These are phyloP conservation scores for Flaveria brownii DNA, from an alignment of 129 eudicot species.

Conservation along the genomic window DNA sequence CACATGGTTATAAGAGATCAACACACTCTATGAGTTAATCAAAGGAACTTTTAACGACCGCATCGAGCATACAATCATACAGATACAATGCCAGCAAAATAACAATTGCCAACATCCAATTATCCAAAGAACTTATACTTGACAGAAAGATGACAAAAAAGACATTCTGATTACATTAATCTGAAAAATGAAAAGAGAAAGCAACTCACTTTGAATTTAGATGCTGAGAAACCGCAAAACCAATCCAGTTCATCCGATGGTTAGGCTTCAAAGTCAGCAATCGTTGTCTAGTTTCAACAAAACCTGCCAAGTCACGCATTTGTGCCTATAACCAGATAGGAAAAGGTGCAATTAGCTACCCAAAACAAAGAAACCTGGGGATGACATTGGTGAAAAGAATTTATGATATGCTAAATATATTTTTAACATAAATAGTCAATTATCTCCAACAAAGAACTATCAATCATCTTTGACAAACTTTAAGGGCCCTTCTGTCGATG, in stretches of 20 bases:
- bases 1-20: not conserved
- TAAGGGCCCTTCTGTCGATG: not conserved
- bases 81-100: not conserved
- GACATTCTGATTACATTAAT: not conserved
- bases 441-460: not conserved
- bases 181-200: not conserved
- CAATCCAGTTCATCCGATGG: conserved; percentile 99
- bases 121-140: conserved; percentile 13
- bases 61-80: not conserved
- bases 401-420: not conserved
- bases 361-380: conserved; percentile 9
- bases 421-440: not conserved
- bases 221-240: conserved; percentile 97
- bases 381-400: not conserved
- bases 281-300: conserved; percentile 96
- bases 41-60: not conserved
- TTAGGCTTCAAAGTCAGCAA: conserved; percentile 91
- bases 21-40: not conserved
- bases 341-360: conserved; percentile 28
- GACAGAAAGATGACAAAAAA: not conserved
- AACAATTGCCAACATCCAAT: conserved; percentile 8
- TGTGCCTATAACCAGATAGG: conserved; percentile 63
- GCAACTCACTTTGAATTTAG: conserved; percentile 70
- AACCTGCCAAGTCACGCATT: conserved; percentile 98
- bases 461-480: conserved; percentile 1